Evolutionary conservation across 1,284 basidiomycete species (phyloP).

Genomic region (Xerocomus minutiporus): DNA sequence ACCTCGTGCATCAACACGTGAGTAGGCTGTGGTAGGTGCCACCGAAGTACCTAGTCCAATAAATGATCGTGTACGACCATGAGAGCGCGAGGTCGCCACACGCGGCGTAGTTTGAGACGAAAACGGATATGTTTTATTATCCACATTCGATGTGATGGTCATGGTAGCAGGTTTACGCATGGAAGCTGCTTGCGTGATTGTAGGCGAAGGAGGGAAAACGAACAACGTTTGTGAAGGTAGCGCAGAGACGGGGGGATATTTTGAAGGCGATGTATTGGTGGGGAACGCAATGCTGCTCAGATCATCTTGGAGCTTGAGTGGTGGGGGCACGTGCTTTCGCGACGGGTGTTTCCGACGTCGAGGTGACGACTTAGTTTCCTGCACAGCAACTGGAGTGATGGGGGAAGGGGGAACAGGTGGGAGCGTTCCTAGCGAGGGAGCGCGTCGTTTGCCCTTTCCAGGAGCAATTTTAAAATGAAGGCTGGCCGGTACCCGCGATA

Average conservation of each 20-base stretch:
- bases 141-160: conserved; percentile 60
- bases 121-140: conserved; percentile 50
- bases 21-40: conserved; percentile 76
- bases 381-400: conserved; percentile 44
- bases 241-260: conserved; percentile 18
- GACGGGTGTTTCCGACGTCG: conserved; percentile 35
- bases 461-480: conserved; percentile 46
- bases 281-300: conserved; percentile 29
- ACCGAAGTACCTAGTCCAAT: conserved; percentile 64
- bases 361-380: conserved; percentile 18
- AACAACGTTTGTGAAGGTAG: conserved; percentile 72
- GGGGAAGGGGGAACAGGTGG: conserved; percentile 72
- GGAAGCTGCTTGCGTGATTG: conserved; percentile 39
- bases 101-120: conserved; percentile 63
- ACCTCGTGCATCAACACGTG: conserved; percentile 74
- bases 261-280: conserved; percentile 14
- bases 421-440: conserved; percentile 53
- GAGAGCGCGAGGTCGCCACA: conserved; percentile 62
- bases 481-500: conserved; percentile 44
- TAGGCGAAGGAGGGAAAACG: conserved; percentile 78
- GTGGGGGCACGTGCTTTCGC: conserved; percentile 52
- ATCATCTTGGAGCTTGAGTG: conserved; percentile 42
- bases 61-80: conserved; percentile 65
- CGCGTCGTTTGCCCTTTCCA: conserved; percentile 53
- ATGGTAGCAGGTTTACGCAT: conserved; percentile 65